Conservation (phyloP, 164 flowering plant genomes). For the Stephania japonica region DNA sequence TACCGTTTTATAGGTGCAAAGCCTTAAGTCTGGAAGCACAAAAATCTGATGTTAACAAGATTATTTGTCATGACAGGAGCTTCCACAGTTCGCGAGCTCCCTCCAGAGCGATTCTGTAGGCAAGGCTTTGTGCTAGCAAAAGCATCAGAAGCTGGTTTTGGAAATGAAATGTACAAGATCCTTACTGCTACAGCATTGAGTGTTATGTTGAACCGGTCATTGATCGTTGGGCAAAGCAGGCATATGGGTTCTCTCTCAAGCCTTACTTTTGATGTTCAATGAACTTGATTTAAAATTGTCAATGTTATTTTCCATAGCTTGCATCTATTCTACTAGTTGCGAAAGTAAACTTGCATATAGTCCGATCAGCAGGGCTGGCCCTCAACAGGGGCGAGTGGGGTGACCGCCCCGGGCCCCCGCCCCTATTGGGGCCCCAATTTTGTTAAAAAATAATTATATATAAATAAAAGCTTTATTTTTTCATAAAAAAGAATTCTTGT, state of each 20-base stretch:
- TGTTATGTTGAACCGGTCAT: conserved; percentile 80
- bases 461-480: too few species aligned
- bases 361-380: neutral
- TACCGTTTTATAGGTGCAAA: neutral
- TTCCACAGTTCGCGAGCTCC: conserved; percentile 55
- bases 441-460: too few species aligned
- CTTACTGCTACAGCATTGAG: conserved; percentile 82
- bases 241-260: conserved; percentile 88
- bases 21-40: neutral
- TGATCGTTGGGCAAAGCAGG: conserved; percentile 99
- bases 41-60: conserved; percentile 13
- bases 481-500: too few species aligned
- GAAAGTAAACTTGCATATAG: neutral
- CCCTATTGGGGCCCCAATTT: too few species aligned
- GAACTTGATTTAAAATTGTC: neutral
- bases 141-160: conserved; percentile 95
- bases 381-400: too few species aligned
- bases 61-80: conserved; percentile 54
- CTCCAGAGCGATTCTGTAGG: conserved; percentile 76
- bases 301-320: neutral
- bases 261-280: conserved; percentile 43
- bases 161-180: conserved; percentile 98
- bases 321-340: neutral
- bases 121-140: conserved; percentile 95
- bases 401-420: too few species aligned